phyloP scores from a whole-genome alignment of 208 protist species.

The Trypanosoma mega region DNA sequence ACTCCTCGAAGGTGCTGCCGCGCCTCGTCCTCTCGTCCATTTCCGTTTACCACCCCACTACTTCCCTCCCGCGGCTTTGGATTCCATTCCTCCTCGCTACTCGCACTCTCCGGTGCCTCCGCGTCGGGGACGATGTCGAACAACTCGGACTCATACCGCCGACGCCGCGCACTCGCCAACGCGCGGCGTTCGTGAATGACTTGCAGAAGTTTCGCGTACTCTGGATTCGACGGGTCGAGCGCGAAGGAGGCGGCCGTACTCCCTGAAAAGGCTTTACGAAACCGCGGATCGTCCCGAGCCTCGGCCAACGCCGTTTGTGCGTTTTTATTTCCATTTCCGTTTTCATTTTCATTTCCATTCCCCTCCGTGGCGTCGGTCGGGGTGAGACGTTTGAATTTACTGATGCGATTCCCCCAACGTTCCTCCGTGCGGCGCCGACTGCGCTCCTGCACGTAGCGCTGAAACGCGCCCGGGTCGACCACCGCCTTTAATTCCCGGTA shows the following conservation, averaged over 20 bases:
- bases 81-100: not conserved
- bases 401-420: slow-evolving; percentile 81
- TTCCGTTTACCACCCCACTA: not conserved
- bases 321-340: not conserved
- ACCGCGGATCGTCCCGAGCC: slow-evolving; percentile 68
- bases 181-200: slow-evolving; percentile 76
- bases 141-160: slow-evolving; percentile 72
- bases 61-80: too few relatives aligned
- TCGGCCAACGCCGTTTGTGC: slow-evolving; percentile 29
- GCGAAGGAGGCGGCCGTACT: slow-evolving; percentile 49
- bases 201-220: slow-evolving; percentile 80
- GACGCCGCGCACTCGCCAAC: slow-evolving; percentile 58
- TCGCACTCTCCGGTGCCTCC: slow-evolving; percentile 16
- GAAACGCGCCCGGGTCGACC: slow-evolving; percentile 91
- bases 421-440: slow-evolving; percentile 54
- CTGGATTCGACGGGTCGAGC: slow-evolving; percentile 74
- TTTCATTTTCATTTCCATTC: slow-evolving; percentile 7
- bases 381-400: slow-evolving; percentile 63
- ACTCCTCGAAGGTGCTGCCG: slow-evolving; percentile 68
- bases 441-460: slow-evolving; percentile 64
- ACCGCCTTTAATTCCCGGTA: slow-evolving; percentile 87
- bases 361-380: slow-evolving; percentile 4
- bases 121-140: slow-evolving; percentile 76
- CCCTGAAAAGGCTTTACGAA: slow-evolving; percentile 63
- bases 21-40: slow-evolving; percentile 18